Conservation (phyloP, 768 basidiomycete genomes). For the Psilocybe sp. region DNA sequence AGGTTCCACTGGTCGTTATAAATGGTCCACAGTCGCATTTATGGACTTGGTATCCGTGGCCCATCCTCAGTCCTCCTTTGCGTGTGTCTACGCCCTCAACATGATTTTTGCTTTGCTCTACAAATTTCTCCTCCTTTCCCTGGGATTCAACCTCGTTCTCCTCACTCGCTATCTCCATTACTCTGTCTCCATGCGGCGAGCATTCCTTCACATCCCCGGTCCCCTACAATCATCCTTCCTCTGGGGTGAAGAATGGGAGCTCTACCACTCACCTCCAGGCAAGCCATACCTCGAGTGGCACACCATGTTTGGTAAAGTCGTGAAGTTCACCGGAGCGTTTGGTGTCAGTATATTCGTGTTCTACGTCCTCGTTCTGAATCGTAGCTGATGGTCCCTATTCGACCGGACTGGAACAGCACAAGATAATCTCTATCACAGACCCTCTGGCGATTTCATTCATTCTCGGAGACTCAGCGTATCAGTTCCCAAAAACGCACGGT, state of each 20-base stretch:
- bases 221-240: slow-evolving; percentile 45
- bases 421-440: slow-evolving; percentile 57
- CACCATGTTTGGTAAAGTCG: slow-evolving; percentile 47
- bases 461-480: slow-evolving; percentile 51
- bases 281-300: slow-evolving; percentile 52
- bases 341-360: slow-evolving; percentile 38
- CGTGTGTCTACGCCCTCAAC: not conserved
- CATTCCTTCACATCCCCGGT: slow-evolving; percentile 49
- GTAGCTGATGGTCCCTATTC: slow-evolving; percentile 3
- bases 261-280: slow-evolving; percentile 55
- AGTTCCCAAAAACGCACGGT: slow-evolving; percentile 60
- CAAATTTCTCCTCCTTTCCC: slow-evolving; percentile 21
- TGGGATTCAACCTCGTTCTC: slow-evolving; percentile 27
- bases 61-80: no score
- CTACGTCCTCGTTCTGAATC: not conserved
- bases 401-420: slow-evolving; percentile 35
- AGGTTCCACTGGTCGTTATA: no score
- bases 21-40: no score
- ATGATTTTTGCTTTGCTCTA: slow-evolving; percentile 25
- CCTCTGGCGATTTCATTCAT: slow-evolving; percentile 51
- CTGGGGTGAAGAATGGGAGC: slow-evolving; percentile 62
- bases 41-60: no score
- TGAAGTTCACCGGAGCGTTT: slow-evolving; percentile 54
- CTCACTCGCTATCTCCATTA: slow-evolving; percentile 31
- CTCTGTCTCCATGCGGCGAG: slow-evolving; percentile 26